Evolutionary conservation across 2,329 filamentous ascomycete genomes (phyloP).

Genomic region (Colletotrichum horii): DNA sequence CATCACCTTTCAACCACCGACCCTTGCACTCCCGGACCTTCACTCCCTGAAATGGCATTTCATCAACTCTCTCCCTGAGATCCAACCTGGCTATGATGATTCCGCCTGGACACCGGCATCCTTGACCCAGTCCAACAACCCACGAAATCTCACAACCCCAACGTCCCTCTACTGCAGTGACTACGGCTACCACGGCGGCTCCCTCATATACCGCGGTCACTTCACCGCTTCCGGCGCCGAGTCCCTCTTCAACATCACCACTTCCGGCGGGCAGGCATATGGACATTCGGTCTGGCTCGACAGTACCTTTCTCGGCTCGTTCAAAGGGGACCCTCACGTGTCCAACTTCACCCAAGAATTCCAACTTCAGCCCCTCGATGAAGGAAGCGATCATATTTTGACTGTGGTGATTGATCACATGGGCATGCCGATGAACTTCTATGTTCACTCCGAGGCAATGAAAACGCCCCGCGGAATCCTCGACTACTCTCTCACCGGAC

Average conservation of each 20-base stretch:
- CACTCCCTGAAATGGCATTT: conserved; percentile 12
- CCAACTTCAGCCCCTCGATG: conserved; percentile 37
- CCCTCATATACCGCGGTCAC: conserved; percentile 68
- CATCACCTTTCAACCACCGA: conserved; percentile 15
- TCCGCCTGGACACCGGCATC: conserved; percentile 46
- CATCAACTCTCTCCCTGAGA: conserved; percentile 26
- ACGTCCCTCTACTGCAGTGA: conserved; percentile 69
- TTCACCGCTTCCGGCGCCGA: conserved; percentile 67
- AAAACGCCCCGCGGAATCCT: conserved; percentile 64
- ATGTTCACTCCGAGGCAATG: conserved; percentile 58
- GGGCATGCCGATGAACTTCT: conserved; percentile 68
- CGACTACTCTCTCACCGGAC: conserved; percentile 56
- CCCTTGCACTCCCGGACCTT: conserved; percentile 12
- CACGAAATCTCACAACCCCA: conserved; percentile 55
- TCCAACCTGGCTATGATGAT: conserved; percentile 36
- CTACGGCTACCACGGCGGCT: conserved; percentile 73
- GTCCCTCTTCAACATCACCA: conserved; percentile 55
- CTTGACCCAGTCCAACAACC: conserved; percentile 26
- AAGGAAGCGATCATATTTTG: conserved; percentile 61
- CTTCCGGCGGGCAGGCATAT: conserved; percentile 69
- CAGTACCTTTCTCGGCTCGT: conserved; percentile 47
- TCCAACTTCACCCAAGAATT: conserved; percentile 41
- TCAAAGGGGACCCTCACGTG: neutral
- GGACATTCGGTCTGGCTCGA: conserved; percentile 70
- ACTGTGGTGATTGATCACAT: conserved; percentile 74